Conservation (phyloP, 768 basidiomycete genomes). For the Lactarius quietus region DNA sequence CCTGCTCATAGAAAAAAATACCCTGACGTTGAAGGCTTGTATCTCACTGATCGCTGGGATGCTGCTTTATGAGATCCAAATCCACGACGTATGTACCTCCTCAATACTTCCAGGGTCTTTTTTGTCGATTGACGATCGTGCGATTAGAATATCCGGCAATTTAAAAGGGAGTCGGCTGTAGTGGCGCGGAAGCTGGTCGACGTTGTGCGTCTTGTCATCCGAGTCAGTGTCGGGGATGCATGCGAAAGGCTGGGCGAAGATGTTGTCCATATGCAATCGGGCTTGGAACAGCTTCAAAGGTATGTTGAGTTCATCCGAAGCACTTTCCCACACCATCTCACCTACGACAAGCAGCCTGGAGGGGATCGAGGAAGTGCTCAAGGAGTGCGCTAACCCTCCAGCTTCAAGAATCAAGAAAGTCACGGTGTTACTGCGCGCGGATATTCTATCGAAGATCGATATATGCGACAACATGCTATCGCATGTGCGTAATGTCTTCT, state of each 20-base stretch:
- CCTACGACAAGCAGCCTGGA: neutral
- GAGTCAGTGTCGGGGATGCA: neutral
- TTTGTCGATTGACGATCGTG: neutral
- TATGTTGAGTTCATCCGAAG: neutral
- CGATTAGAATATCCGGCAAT: conserved; percentile 2
- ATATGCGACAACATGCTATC: neutral
- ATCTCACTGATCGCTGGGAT: neutral
- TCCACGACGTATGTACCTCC: neutral
- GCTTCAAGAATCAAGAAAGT: neutral
- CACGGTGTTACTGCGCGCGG: neutral
- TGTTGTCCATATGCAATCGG: neutral
- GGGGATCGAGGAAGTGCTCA: neutral
- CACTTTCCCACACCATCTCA: neutral
- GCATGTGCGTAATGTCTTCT: neutral
- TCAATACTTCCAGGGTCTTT: no score
- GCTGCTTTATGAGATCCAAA: neutral
- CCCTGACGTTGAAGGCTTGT: neutral
- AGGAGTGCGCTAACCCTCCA: neutral
- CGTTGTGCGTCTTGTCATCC: neutral
- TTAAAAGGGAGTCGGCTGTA: neutral
- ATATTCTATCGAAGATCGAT: neutral
- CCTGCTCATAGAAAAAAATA: neutral
- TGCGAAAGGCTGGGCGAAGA: neutral
- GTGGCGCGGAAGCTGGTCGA: conserved; percentile 2
- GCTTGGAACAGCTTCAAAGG: neutral